Evolutionary conservation across 805 yeast genomes (phyloP), one percentile per base, ranked within the genome.

Genomic region (Nakazawaea siamensis): DNA sequence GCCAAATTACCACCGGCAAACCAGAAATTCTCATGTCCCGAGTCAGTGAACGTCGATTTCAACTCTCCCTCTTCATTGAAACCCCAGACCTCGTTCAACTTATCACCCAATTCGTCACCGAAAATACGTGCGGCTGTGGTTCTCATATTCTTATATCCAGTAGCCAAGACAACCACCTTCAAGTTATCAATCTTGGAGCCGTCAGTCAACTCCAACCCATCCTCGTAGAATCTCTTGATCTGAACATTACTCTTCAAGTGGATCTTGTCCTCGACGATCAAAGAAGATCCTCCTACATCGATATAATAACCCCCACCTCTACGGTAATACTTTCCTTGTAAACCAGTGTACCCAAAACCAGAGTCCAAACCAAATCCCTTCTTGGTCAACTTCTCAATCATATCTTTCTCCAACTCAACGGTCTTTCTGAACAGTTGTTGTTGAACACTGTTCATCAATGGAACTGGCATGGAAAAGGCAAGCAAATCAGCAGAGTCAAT

Each of bases 281-380:
- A 45, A 27, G 50, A 54, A 25, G 67, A 60, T 37, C 62, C 55
- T 8, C 71, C 71, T 28, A 62, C 68, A 39, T 65, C 68, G 38
- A 59, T 61, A 43, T 65, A 65, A 42, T 64, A 65, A 29, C 71
- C 71, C 1, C 70, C 67, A 14, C 65, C 66, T 44, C 62, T 52
- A 31, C 66, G 50, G 40, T 49, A 50, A 40, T 61, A 57, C 34
- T 58, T 46, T 14, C 66, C 60, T 35, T 59, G 55, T 29, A 64
- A 44, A 4, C 71, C 70, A 27, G 67, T 57, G 17, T 55, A 62
- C 17, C 66, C 69, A 47, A 53, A 55, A n/a, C 70, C 70, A 18
- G 57, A 50, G 40, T 59, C 60, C 6, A 57, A 44, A 44, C 60
- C 46, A 50, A 65, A 65, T 0, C 71, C 71, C 16, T 48, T 53